A percentile compares a stretch with the other conserved stretches of the same genome.
Evolutionary conservation across 2,329 filamentous ascomycete genomes (phyloP).

Genomic region (Pseudocercospora fuligena): DNA sequence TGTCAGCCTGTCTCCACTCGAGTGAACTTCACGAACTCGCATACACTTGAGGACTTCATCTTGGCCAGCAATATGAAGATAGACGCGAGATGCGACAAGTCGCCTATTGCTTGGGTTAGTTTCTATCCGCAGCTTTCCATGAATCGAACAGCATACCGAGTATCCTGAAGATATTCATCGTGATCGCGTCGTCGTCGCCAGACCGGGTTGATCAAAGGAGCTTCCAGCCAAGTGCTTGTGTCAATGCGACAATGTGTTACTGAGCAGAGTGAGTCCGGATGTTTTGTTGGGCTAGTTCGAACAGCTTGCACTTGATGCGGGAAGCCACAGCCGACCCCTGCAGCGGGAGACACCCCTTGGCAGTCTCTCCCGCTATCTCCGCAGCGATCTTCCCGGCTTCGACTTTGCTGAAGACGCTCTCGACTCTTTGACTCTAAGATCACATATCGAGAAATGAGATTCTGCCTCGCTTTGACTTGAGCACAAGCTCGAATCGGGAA

Average conservation of each 20-base stretch:
- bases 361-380: not conserved
- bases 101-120: conserved; percentile 61
- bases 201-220: not conserved
- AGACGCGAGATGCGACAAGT: conserved; percentile 92
- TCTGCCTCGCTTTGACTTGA: too few species aligned
- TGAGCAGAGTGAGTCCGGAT: not conserved
- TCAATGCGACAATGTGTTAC: conserved; percentile 1
- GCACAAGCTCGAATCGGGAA: too few species aligned
- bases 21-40: conserved; percentile 39
- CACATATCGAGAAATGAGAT: too few species aligned
- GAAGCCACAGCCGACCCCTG: not conserved
- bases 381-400: not conserved
- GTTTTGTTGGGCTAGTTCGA: not conserved
- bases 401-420: not conserved
- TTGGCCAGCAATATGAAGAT: conserved; percentile 96
- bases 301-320: not conserved
- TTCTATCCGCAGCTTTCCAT: conserved; percentile 12
- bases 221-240: not conserved
- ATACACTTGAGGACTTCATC: conserved; percentile 85
- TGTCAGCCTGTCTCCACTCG: conserved; percentile 9
- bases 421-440: too few species aligned
- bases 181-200: conserved; percentile 13
- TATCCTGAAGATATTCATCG: conserved; percentile 73
- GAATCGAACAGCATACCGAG: conserved; percentile 54
- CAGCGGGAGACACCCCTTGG: not conserved